phyloP scores from a whole-genome alignment of 2,329 filamentous ascomycete genomes.

The Chaetothyriales sp. region DNA sequence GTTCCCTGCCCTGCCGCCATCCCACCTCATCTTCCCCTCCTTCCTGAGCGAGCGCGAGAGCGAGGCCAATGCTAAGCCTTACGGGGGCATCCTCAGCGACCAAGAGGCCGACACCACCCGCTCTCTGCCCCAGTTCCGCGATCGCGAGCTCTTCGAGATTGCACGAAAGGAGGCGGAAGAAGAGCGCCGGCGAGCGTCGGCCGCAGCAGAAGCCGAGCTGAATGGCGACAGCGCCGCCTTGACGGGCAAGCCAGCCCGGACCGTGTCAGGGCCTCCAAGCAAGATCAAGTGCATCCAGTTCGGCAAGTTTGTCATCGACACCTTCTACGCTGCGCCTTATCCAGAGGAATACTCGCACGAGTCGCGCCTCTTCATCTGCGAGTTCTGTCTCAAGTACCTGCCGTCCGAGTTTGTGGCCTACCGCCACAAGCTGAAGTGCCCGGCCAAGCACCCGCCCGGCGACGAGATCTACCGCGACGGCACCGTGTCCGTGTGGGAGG shows the following conservation, averaged over 20 bases:
- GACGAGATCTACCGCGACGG: conserved; percentile 97
- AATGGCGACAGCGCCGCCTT: conserved; percentile 51
- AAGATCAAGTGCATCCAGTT: conserved; percentile 99
- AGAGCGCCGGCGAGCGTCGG: conserved; percentile 54
- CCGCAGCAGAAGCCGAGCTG: conserved; percentile 36
- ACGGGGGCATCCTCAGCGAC: conserved; percentile 83
- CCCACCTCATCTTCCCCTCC: conserved; percentile 34
- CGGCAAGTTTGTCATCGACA: conserved; percentile 94
- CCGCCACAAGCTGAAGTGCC: conserved; percentile 94
- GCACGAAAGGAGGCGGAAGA: conserved; percentile 84
- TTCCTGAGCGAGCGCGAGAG: conserved; percentile 73
- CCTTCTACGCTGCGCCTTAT: conserved; percentile 96
- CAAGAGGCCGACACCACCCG: conserved; percentile 79
- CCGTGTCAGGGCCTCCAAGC: conserved; percentile 71
- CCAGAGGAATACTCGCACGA: conserved; percentile 97
- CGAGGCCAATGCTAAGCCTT: conserved; percentile 81
- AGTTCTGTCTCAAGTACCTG: conserved; percentile 99
- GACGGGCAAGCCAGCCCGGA: conserved; percentile 50
- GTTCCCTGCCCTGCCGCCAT: conserved; percentile 17
- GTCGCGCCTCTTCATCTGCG: conserved; percentile 93
- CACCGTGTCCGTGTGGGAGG: conserved; percentile 89
- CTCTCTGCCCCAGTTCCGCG: conserved; percentile 64
- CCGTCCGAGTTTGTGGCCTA: conserved; percentile 97
- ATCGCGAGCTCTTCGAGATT: conserved; percentile 75
- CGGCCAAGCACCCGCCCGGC: conserved; percentile 87